phyloP scores from a whole-genome alignment of 2,329 filamentous ascomycete genomes.

The Ampelomyces quisqualis region DNA sequence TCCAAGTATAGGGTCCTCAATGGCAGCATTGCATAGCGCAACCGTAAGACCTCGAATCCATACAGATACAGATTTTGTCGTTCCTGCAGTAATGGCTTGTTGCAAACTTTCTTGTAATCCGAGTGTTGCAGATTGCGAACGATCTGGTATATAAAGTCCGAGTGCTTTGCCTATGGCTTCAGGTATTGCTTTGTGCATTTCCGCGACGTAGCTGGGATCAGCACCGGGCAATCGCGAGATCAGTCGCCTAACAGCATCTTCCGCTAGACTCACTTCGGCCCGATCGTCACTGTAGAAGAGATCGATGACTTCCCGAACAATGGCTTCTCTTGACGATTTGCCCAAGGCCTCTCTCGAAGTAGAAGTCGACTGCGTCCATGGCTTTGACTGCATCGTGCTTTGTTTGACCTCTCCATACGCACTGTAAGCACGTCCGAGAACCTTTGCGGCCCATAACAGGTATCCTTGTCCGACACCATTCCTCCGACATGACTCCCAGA shows the following conservation, averaged over 20 bases:
- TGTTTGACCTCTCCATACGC: constrained; percentile 66
- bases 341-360: constrained; percentile 25
- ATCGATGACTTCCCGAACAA: constrained; percentile 42
- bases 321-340: constrained; percentile 36
- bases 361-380: constrained; percentile 27
- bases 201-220: constrained; percentile 26
- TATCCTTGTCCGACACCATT: constrained; percentile 66
- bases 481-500: constrained; percentile 76
- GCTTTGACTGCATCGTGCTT: constrained; percentile 20
- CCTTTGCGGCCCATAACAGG: constrained; percentile 79
- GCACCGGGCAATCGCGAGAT: constrained; percentile 28
- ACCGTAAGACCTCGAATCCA: constrained; percentile 67
- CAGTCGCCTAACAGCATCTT: constrained; percentile 41
- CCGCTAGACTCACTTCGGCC: constrained; percentile 48
- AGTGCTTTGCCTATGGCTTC: constrained; percentile 34
- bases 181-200: constrained; percentile 36
- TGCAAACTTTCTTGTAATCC: constrained; percentile 15
- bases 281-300: constrained; percentile 44
- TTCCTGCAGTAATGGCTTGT: constrained; percentile 17
- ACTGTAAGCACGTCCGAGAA: constrained; percentile 73
- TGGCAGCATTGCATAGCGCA: constrained; percentile 53
- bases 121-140: constrained; percentile 6
- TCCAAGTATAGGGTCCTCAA: constrained; percentile 67
- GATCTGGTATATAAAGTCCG: constrained; percentile 19
- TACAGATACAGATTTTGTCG: constrained; percentile 20